A percentile compares a stretch with the other conserved stretches of the same genome.
Evolutionary conservation across 352 stramenopile species (phyloP).

Genomic region (Thalassiosira delicatula): DNA sequence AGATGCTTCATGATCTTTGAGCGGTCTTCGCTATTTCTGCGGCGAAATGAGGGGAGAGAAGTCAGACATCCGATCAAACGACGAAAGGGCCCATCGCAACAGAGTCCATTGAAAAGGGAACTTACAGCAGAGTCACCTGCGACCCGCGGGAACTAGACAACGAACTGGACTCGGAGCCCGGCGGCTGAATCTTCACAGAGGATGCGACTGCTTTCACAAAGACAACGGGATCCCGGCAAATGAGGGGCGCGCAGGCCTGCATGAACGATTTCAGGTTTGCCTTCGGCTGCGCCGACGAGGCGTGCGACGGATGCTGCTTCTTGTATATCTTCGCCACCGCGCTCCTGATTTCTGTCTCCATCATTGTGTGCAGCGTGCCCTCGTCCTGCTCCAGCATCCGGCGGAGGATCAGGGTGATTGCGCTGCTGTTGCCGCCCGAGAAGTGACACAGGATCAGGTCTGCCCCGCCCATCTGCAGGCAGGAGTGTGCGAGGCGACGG

Average conservation of each 20-base stretch:
- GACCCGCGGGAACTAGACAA: conserved; percentile 45
- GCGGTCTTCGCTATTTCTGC: conserved; percentile 62
- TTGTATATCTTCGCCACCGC: conserved; percentile 66
- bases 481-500: conserved; percentile 68
- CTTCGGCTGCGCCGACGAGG: conserved; percentile 32
- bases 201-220: conserved; percentile 82
- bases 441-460: conserved; percentile 77
- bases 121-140: conserved; percentile 25
- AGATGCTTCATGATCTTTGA: conserved; percentile 40
- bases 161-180: conserved; percentile 44
- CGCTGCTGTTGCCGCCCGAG: conserved; percentile 54
- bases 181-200: conserved; percentile 68
- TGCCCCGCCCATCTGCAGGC: conserved; percentile 72
- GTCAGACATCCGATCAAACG: conserved; percentile 32
- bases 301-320: conserved; percentile 63
- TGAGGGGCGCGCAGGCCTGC: conserved; percentile 68
- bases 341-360: conserved; percentile 84
- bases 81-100: background rate
- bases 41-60: conserved; percentile 42
- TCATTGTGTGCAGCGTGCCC: conserved; percentile 75
- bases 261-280: conserved; percentile 77
- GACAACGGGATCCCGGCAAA: conserved; percentile 75
- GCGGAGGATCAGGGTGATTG: conserved; percentile 78
- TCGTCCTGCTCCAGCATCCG: conserved; percentile 82
- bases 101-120: background rate